These are phyloP conservation scores for Penicillium coffeae DNA, from an alignment of 495 filamentous ascomycete species.

Conservation along the genomic window DNA sequence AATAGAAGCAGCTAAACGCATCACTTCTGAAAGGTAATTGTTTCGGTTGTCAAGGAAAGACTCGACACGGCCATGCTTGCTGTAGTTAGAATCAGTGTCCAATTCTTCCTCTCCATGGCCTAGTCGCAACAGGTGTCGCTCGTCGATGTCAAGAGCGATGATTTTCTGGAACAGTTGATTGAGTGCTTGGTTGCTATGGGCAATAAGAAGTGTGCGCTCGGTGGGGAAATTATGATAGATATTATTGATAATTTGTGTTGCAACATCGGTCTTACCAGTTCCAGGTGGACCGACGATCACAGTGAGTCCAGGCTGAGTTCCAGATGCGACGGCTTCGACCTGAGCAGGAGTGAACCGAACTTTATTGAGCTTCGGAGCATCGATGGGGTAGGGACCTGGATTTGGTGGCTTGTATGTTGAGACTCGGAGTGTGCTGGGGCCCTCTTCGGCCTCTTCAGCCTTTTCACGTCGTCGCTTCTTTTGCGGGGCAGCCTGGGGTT, in stretches of 20 bases:
- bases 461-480: slow-evolving; percentile 82
- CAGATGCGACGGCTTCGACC: slow-evolving; percentile 87
- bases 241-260: slow-evolving; percentile 97
- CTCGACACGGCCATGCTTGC: slow-evolving; percentile 93
- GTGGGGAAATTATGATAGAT: slow-evolving; percentile 96
- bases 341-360: slow-evolving; percentile 90
- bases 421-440: slow-evolving; percentile 66
- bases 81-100: slow-evolving; percentile 79
- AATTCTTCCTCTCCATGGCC: slow-evolving; percentile 95
- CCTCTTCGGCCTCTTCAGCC: slow-evolving; percentile 56
- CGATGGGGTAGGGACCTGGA: slow-evolving; percentile 85
- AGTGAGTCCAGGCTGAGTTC: slow-evolving; percentile 90
- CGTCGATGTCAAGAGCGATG: slow-evolving; percentile 88
- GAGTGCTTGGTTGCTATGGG: slow-evolving; percentile 95
- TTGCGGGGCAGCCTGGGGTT: slow-evolving; percentile 50
- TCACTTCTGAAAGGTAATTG: slow-evolving; percentile 76
- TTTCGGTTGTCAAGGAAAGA: slow-evolving; percentile 89
- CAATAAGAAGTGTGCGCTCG: slow-evolving; percentile 88
- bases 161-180: slow-evolving; percentile 99
- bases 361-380: slow-evolving; percentile 76
- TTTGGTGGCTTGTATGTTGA: slow-evolving; percentile 91
- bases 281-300: slow-evolving; percentile 94
- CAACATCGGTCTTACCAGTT: slow-evolving; percentile 97
- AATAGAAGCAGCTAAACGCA: slow-evolving; percentile 77
- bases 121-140: slow-evolving; percentile 86